phyloP scores from a whole-genome alignment of 257 asterid species.

The Asclepias syriaca region DNA sequence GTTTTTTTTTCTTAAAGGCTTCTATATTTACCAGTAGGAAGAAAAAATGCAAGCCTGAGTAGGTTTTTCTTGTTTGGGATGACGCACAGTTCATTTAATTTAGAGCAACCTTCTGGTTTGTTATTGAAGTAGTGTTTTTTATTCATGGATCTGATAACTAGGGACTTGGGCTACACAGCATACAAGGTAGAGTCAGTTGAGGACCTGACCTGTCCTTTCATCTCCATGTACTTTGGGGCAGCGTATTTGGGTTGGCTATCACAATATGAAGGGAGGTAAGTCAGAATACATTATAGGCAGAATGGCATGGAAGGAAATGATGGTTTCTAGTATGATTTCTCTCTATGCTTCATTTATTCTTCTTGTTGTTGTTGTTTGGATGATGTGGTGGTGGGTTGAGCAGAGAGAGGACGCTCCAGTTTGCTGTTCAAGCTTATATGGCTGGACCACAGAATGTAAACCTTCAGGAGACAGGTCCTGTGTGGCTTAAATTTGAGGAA shows the following conservation, averaged over 20 bases:
- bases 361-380: neutral
- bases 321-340: neutral
- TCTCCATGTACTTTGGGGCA: constrained; percentile 92
- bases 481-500: constrained; percentile 63
- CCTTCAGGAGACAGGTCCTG: constrained; percentile 60
- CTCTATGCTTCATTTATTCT: neutral
- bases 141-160: constrained; percentile 27
- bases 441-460: constrained; percentile 83
- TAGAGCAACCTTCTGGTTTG: neutral
- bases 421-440: constrained; percentile 78
- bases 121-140: constrained; percentile 3
- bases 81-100: neutral
- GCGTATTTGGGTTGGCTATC: constrained; percentile 87
- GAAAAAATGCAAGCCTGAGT: neutral
- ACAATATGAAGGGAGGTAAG: constrained; percentile 83
- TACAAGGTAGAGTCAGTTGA: constrained; percentile 69
- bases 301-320: neutral
- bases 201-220: constrained; percentile 83
- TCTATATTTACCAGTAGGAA: neutral
- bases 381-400: neutral
- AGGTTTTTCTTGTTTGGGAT: neutral
- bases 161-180: constrained; percentile 69
- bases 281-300: neutral
- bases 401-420: constrained; percentile 76
- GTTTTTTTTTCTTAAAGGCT: neutral